Evolutionary conservation across 2,329 filamentous ascomycete species (phyloP).

Genomic region (Cordyceps cateniannulata): DNA sequence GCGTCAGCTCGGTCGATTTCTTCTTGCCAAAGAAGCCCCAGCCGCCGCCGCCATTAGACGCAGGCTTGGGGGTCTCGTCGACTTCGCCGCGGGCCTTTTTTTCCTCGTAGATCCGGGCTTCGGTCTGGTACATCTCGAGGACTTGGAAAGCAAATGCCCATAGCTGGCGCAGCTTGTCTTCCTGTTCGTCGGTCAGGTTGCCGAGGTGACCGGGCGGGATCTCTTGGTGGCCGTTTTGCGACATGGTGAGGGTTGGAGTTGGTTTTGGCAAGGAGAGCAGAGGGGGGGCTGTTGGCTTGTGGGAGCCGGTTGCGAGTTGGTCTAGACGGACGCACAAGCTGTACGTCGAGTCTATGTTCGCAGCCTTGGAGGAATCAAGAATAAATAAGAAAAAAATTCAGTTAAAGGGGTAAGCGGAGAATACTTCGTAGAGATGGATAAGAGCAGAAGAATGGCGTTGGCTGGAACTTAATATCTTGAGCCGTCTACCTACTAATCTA

Average conservation of each 20-base stretch:
- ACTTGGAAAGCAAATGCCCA: conserved; percentile 69
- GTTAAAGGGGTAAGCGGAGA: background rate
- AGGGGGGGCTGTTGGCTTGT: background rate
- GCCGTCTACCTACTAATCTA: background rate
- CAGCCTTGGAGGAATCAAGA: background rate
- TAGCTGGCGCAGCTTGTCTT: conserved; percentile 73
- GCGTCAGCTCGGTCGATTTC: conserved; percentile 49
- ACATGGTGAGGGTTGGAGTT: background rate
- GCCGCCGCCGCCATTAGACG: background rate
- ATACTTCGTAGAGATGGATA: background rate
- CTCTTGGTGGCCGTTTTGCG: background rate
- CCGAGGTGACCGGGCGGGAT: conserved; percentile 37
- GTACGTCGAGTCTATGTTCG: background rate
- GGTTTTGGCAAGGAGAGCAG: background rate
- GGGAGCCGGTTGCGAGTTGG: background rate
- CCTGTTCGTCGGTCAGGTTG: conserved; percentile 74
- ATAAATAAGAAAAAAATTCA: background rate
- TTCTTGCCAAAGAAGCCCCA: conserved; percentile 8
- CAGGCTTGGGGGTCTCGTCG: conserved; percentile 15
- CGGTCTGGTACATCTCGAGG: conserved; percentile 47
- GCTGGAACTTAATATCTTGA: background rate
- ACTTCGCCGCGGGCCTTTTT: conserved; percentile 20
- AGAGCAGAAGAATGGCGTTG: background rate
- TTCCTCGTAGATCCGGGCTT: conserved; percentile 18
- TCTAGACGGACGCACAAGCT: background rate